Evolutionary conservation across 2,329 filamentous ascomycete species (phyloP), one percentile per base, ranked within the genome.

Genomic region (Lachnellula occidentalis): DNA sequence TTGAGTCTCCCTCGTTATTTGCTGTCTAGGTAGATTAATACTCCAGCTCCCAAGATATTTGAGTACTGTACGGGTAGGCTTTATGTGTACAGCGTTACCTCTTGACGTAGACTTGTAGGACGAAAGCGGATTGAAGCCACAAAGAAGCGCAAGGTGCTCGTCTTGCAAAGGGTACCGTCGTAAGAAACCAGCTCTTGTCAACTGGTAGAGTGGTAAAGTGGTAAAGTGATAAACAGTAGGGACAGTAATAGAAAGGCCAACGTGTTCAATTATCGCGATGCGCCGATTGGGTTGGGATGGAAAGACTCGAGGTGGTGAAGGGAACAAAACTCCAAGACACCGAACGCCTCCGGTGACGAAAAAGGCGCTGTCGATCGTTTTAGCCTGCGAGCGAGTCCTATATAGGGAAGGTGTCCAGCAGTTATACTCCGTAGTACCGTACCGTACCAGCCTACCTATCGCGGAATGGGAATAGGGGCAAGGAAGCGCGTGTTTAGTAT

Each of bases 201-300:
- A n/a, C n/a, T n/a, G n/a, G n/a, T n/a, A n/a, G n/a, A n/a, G n/a
- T n/a, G n/a, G n/a, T n/a, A n/a, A n/a, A n/a, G n/a, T n/a, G n/a
- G n/a, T n/a, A n/a, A n/a, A 48, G 21, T 21, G n/a, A 21, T 22
- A 45, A 27, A 21, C 17, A 34, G 31, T 45, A 46, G 42, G 19
- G 42, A 45, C 31, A 51, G 50, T 45, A 21, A 49, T 39, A 48
- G 27, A 50, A 46, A 52, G 50, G 50, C 31, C 50, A 52, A 34
- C 42, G 50, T 52, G 50, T 46, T 34, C 31, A 34, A 8, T 51
- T 8, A 19, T 21, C 11, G 9, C 5, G 42, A 24, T 21, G n/a
- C 21, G 42, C n/a, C n/a, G n/a, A n/a, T n/a, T n/a, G n/a, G n/a
- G n/a, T n/a, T 15, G 5, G 21, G 21, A 21, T 45, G 11, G 39